phyloP scores from a whole-genome alignment of 805 yeast species.

The Wickerhamiella spandovensis region DNA sequence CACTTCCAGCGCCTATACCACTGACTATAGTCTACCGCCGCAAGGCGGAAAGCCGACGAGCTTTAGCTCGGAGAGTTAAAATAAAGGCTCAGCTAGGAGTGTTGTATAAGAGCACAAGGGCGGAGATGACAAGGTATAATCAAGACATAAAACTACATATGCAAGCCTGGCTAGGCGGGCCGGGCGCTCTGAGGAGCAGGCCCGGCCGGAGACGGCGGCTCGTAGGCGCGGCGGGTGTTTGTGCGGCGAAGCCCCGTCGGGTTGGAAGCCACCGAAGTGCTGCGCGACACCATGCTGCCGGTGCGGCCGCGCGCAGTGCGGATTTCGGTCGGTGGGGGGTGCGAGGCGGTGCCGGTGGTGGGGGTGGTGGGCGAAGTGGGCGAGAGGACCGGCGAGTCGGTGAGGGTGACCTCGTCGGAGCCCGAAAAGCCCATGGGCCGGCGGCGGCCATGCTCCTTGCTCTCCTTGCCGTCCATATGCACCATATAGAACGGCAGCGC shows the following conservation, averaged over 20 bases:
- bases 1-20: too few species aligned
- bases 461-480: constrained; percentile 4
- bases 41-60: too few species aligned
- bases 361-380: background rate
- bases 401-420: background rate
- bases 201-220: background rate
- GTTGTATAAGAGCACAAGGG: too few species aligned
- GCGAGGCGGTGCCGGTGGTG: background rate
- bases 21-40: too few species aligned
- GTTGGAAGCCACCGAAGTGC: background rate
- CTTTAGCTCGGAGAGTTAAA: too few species aligned
- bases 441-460: background rate
- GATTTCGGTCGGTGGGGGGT: background rate
- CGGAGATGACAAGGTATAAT: too few species aligned
- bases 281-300: background rate
- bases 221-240: background rate
- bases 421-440: background rate
- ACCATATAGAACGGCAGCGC: constrained; percentile 22
- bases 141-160: too few species aligned
- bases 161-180: too few species aligned
- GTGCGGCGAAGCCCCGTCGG: background rate
- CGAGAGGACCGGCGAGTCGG: background rate
- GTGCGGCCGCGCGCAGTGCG: background rate
- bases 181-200: too few species aligned
- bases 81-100: too few species aligned